Conservation (phyloP, 139 green algal species). For the Coelastrella sp. region DNA sequence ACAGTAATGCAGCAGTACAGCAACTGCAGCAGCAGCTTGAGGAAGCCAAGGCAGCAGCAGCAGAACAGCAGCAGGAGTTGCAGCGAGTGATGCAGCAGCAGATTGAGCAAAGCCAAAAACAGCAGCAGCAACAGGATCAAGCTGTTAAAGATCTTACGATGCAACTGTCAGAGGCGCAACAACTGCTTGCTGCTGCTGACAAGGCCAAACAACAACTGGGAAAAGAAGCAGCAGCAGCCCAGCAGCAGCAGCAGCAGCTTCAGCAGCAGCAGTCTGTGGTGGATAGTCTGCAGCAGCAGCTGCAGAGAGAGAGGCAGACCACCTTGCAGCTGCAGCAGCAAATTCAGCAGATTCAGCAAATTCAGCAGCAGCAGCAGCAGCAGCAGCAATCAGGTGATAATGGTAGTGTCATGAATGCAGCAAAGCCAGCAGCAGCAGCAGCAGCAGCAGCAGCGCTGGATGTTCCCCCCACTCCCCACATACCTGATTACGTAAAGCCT, state of each 20-base stretch:
- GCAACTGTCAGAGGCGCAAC: not conserved
- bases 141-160: not conserved
- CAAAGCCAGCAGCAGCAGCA: conserved; percentile 5
- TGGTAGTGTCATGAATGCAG: not conserved
- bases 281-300: conserved; percentile 15
- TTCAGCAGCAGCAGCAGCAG: not conserved
- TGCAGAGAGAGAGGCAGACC: not conserved
- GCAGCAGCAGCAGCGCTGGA: not conserved
- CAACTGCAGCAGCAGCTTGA: conserved; percentile 14
- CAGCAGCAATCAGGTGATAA: not conserved
- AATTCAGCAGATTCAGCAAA: not conserved
- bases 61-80: conserved; percentile 9
- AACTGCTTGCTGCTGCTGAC: not conserved
- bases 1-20: not conserved
- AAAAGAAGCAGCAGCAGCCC: not conserved
- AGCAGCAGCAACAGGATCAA: conserved; percentile 6
- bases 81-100: not conserved
- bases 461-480: not conserved
- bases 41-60: not conserved
- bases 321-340: not conserved
- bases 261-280: conserved; percentile 1
- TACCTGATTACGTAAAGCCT: conserved; percentile 4
- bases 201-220: not conserved
- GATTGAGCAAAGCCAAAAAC: too few relatives aligned
- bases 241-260: conserved; percentile 11